Conservation (phyloP, 2,329 filamentous ascomycete genomes). For the Aspergillus sp. region DNA sequence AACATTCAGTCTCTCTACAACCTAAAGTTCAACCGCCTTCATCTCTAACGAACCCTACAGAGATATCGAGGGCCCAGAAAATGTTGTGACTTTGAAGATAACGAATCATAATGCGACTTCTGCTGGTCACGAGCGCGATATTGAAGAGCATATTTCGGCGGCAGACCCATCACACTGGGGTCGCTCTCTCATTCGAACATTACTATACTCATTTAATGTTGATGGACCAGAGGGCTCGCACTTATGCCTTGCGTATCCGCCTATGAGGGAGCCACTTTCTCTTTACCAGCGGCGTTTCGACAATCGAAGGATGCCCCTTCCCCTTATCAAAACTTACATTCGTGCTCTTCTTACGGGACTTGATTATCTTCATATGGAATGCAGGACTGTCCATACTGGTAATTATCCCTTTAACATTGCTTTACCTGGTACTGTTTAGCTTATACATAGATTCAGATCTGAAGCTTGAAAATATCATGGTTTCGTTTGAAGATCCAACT, state of each 20-base stretch:
- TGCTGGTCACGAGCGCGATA: conserved; percentile 29
- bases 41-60: conserved; percentile 26
- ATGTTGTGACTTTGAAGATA: conserved; percentile 30
- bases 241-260: conserved; percentile 36
- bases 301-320: too few species aligned
- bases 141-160: conserved; percentile 34
- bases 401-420: too few species aligned
- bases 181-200: conserved; percentile 33
- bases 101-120: conserved; percentile 24
- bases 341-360: too few species aligned
- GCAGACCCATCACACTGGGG: conserved; percentile 35
- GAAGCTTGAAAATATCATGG: too few species aligned
- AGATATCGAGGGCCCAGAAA: conserved; percentile 26
- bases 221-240: conserved; percentile 30
- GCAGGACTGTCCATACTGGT: too few species aligned
- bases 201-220: conserved; percentile 36
- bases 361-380: too few species aligned
- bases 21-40: conserved; percentile 9
- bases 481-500: too few species aligned
- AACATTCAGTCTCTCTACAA: conserved; percentile 18
- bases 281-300: too few species aligned
- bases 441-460: too few species aligned
- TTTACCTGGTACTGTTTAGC: too few species aligned
- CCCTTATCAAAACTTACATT: too few species aligned
- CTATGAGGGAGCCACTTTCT: too few species aligned